Evolutionary conservation across 2,329 filamentous ascomycete genomes (phyloP), one percentile per base, ranked within the genome.

Genomic region (Xylariales sp.): DNA sequence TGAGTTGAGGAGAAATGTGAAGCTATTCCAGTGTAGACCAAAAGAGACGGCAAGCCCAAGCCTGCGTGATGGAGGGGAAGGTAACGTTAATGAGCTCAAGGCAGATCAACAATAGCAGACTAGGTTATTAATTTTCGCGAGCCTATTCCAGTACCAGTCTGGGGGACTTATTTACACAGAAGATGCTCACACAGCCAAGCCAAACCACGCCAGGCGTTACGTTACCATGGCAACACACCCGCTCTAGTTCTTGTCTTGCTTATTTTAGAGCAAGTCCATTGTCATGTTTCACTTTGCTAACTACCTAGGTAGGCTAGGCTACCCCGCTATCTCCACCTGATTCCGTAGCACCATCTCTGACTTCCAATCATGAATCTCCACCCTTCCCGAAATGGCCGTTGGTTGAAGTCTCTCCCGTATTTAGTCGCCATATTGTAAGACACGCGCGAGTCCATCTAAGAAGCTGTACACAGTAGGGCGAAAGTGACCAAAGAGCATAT

Each of bases 81-180:
- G 15, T 21, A 19, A 39, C n/a, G 24, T 19, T 11, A 20, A 21
- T 20, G 38, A 36, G 31, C 25, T 34, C 20, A 15, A 33, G 38
- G 31, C 12, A 14, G 22, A 42, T 42, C 39, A 42, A 42, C 39
- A 42, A 42, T 42, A 42, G 32, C 29, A 11, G n/a, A 19, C 18
- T 16, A 31, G 39, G 21, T 14, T 36, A 36, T 42, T 42, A 31
- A 20, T 40, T 40, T 40, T 40, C 18, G 28, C 19, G 19, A 28
- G 25, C 27, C 25, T 19, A 29, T 39, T 16, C 25, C 25, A 29
- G 15, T 20, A 19, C 32, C 15, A n/a, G n/a, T n/a, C n/a, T n/a
- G n/a, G n/a, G n/a, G n/a, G n/a, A n/a, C n/a, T n/a, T n/a, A n/a
- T n/a, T n/a, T n/a, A n/a, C n/a, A n/a, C n/a, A n/a, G n/a, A n/a